Conservation (phyloP, 2,329 filamentous ascomycete genomes). For the Aspergillus intermedius region DNA sequence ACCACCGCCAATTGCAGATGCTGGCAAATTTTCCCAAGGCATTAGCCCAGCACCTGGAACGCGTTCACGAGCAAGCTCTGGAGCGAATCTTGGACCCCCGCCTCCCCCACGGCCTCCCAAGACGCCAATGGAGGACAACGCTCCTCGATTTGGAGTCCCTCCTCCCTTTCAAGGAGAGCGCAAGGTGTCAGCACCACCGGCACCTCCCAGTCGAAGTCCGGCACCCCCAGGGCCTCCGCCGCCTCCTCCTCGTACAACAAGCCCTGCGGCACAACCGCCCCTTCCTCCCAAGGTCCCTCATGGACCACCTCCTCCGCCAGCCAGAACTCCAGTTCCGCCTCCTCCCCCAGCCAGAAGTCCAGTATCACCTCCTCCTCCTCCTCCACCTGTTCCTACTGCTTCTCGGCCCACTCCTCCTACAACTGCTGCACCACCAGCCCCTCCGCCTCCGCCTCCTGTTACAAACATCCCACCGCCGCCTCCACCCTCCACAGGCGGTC, state of each 20-base stretch:
- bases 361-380: conserved; percentile 40
- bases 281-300: conserved; percentile 41
- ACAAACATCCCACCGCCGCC: conserved; percentile 21
- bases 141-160: conserved; percentile 65
- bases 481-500: conserved; percentile 25
- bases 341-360: conserved; percentile 32
- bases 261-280: conserved; percentile 43
- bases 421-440: conserved; percentile 45
- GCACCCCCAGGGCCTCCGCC: conserved; percentile 58
- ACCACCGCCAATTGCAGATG: conserved; percentile 81
- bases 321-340: conserved; percentile 42
- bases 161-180: conserved; percentile 68
- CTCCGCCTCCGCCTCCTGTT: conserved; percentile 24
- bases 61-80: conserved; percentile 46
- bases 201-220: conserved; percentile 63
- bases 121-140: conserved; percentile 61
- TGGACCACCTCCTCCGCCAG: conserved; percentile 52
- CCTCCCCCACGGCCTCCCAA: conserved; percentile 65
- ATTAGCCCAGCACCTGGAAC: conserved; percentile 29
- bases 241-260: conserved; percentile 48
- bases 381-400: conserved; percentile 30
- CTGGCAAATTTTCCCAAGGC: conserved; percentile 70
- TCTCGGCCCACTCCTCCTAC: conserved; percentile 28
- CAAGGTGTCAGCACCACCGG: conserved; percentile 59
- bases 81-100: conserved; percentile 52